Evolutionary conservation across 2,329 filamentous ascomycete genomes (phyloP).

Genomic region (Cladobotryum mycophilum): DNA sequence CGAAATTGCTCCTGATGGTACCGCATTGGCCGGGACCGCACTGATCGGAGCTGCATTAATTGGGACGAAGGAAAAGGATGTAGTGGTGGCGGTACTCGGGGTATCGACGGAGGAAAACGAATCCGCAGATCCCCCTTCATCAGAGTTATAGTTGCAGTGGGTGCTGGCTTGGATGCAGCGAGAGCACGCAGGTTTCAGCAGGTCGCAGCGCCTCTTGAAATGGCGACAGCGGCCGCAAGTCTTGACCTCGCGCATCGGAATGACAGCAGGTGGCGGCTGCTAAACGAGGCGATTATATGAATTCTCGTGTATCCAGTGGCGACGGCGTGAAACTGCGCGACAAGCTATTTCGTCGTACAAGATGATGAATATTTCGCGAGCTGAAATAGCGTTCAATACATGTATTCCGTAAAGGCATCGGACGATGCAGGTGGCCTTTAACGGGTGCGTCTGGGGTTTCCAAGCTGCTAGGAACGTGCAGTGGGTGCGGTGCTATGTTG

Average conservation of each 20-base stretch:
- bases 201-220: conserved; percentile 31
- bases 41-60: too few species aligned
- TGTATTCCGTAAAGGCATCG: too few species aligned
- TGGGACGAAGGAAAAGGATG: too few species aligned
- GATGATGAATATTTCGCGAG: background rate
- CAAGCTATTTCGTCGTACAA: background rate
- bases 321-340: background rate
- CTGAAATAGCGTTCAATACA: background rate
- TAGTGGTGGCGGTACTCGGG: too few species aligned
- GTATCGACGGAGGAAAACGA: too few species aligned
- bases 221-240: conserved; percentile 32
- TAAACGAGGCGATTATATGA: background rate
- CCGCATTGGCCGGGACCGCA: background rate
- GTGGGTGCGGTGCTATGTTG: background rate
- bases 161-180: conserved; percentile 28
- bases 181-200: conserved; percentile 28
- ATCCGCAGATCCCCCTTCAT: too few species aligned
- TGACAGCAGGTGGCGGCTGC: background rate
- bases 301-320: background rate
- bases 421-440: too few species aligned
- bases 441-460: background rate
- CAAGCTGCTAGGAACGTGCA: background rate
- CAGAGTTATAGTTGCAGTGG: conserved; percentile 25
- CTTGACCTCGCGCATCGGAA: conserved; percentile 27
- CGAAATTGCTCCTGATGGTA: too few species aligned